These are phyloP conservation scores for Paramecium biaurelia DNA, from an alignment of 73 alveolate species.

Conservation along the genomic window DNA sequence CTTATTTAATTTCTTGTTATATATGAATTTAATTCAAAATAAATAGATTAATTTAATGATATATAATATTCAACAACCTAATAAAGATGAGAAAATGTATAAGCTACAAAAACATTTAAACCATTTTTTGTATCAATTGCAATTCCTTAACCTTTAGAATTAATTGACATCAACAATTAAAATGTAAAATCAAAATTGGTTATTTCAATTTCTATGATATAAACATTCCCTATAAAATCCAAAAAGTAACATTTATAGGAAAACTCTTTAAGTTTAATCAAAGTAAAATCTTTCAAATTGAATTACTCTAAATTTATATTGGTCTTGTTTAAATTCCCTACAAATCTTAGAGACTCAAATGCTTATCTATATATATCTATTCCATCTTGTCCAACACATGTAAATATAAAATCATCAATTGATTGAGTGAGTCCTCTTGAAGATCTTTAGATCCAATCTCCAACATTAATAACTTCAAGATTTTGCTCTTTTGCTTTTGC, in stretches of 20 bases:
- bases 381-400: conserved; percentile 16
- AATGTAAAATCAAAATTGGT: neutral
- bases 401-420: neutral
- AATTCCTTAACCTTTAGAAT: neutral
- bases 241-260: neutral
- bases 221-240: neutral
- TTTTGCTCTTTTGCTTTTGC: neutral
- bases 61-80: neutral
- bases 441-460: neutral
- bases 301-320: neutral
- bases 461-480: neutral
- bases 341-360: neutral
- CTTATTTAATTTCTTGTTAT: neutral
- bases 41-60: neutral
- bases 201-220: neutral
- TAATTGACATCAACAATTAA: neutral
- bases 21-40: neutral
- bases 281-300: conserved; percentile 6
- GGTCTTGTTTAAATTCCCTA: neutral
- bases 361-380: neutral
- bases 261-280: neutral
- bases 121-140: conserved; percentile 31
- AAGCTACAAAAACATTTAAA: neutral
- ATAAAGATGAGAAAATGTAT: neutral
- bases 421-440: conserved; percentile 9